A percentile compares a stretch with the other conserved stretches of the same genome.
Evolutionary conservation across 2,329 filamentous ascomycete species (phyloP).

Genomic region (Alternaria ethzedia): DNA sequence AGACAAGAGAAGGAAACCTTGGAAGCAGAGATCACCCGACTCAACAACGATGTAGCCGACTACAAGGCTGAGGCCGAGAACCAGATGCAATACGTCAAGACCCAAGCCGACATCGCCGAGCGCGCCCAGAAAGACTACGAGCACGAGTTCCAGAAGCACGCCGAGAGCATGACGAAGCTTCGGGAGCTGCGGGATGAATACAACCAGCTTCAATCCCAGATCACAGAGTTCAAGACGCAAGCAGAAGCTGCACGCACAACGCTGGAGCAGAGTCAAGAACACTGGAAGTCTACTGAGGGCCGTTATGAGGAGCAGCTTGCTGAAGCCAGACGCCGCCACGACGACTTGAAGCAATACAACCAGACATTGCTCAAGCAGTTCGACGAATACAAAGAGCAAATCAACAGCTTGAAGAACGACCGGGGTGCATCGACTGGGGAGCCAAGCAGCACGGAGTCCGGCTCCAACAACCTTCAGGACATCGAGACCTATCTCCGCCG

Average conservation of each 20-base stretch:
- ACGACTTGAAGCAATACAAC: conserved; percentile 89
- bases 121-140: conserved; percentile 96
- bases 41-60: conserved; percentile 84
- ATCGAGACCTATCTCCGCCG: conserved; percentile 89
- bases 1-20: conserved; percentile 83
- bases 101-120: conserved; percentile 90
- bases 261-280: conserved; percentile 80
- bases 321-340: conserved; percentile 78
- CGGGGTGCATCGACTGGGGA: conserved; percentile 65
- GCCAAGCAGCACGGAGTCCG: conserved; percentile 59
- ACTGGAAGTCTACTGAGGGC: conserved; percentile 82
- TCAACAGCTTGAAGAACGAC: conserved; percentile 78
- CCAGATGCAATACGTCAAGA: conserved; percentile 89
- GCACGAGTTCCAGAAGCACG: conserved; percentile 90
- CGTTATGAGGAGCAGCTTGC: conserved; percentile 83
- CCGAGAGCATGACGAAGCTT: conserved; percentile 86
- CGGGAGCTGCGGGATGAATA: conserved; percentile 80
- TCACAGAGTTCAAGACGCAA: conserved; percentile 76
- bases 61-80: conserved; percentile 80
- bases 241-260: conserved; percentile 84
- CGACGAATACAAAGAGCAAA: conserved; percentile 80
- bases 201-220: conserved; percentile 80
- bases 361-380: conserved; percentile 88
- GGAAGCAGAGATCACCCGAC: conserved; percentile 77
- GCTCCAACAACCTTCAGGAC: conserved; percentile 80